Conservation (phyloP, 257 asterid genomes). For the Ilex aquifolium region DNA sequence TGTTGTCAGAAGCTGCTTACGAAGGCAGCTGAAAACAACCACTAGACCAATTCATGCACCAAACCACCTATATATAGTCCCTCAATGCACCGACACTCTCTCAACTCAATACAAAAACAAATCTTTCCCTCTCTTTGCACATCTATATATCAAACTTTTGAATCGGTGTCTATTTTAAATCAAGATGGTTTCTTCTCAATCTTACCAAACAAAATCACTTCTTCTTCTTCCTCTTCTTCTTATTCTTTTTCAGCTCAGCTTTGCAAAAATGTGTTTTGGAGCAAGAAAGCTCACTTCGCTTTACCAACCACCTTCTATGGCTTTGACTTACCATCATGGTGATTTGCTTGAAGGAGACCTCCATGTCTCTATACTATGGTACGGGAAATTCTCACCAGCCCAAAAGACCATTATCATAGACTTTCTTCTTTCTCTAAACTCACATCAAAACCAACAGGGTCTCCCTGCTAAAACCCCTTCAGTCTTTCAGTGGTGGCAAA, state of each 20-base stretch:
- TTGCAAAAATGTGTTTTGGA: conserved; percentile 3
- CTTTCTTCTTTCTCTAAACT: conserved; percentile 15
- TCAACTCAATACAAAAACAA: neutral
- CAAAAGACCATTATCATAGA: conserved; percentile 26
- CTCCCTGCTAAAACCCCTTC: conserved; percentile 9
- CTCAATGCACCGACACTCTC: neutral
- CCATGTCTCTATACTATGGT: conserved; percentile 20
- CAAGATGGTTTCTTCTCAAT: conserved; percentile 9
- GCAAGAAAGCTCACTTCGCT: conserved; percentile 17
- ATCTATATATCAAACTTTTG: too few species aligned
- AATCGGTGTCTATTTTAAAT: neutral
- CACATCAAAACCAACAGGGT: neutral
- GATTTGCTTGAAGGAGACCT: conserved; percentile 16
- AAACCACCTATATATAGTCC: conserved; percentile 1
- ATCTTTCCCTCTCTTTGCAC: neutral
- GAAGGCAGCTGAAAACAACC: conserved; percentile 3
- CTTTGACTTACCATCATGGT: conserved; percentile 23
- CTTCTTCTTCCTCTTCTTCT: too few species aligned
- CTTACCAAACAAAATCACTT: neutral
- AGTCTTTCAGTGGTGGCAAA: conserved; percentile 29
- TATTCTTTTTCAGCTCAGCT: conserved; percentile 10
- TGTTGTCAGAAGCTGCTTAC: conserved; percentile 6
- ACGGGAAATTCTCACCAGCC: conserved; percentile 22
- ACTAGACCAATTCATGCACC: conserved; percentile 6
- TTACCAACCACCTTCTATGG: conserved; percentile 23